These are phyloP conservation scores for Plasmodium fragile DNA, from an alignment of 169 alveolate species.

Conservation along the genomic window DNA sequence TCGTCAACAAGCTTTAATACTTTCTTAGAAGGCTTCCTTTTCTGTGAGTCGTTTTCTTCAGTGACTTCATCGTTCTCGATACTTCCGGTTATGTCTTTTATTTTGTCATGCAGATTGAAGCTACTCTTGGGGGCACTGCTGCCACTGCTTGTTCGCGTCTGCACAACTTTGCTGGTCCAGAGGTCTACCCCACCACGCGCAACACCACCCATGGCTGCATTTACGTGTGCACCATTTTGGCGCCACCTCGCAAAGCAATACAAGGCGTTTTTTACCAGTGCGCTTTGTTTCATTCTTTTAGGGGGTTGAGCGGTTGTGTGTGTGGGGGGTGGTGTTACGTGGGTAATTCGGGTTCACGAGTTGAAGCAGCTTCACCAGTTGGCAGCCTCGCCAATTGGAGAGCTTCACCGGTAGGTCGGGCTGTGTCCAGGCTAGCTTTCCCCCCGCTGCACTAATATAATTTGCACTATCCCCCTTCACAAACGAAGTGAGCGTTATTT, in stretches of 20 bases:
- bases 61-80: not conserved
- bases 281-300: not conserved
- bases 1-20: conserved; percentile 89
- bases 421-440: not conserved
- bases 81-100: conserved; percentile 8
- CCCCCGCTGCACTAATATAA: not conserved
- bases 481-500: not conserved
- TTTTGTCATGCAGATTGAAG: conserved; percentile 24
- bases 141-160: not conserved
- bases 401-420: not conserved
- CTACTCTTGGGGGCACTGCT: not conserved
- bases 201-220: not conserved
- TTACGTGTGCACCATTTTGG: not conserved
- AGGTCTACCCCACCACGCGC: not conserved
- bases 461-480: not conserved
- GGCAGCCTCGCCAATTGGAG: not conserved
- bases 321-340: not conserved
- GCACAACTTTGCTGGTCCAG: not conserved
- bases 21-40: conserved; percentile 72
- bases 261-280: not conserved
- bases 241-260: not conserved
- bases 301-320: not conserved
- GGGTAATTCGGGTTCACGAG: not conserved
- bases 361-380: not conserved
- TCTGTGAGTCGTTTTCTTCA: not conserved